Conservation (phyloP, 768 basidiomycete species). For the Suillus americanus region DNA sequence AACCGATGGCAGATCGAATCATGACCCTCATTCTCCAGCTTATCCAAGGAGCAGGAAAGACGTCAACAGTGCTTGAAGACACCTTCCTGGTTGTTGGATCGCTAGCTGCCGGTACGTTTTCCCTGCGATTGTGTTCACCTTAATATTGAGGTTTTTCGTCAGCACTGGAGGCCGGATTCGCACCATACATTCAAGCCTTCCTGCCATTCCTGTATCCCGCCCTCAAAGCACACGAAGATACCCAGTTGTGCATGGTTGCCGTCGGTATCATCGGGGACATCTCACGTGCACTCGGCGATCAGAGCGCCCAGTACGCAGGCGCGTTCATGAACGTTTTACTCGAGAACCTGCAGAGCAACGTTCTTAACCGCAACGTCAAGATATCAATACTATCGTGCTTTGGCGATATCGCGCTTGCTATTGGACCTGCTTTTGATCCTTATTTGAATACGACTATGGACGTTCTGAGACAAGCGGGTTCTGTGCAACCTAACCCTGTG, state of each 20-base stretch:
- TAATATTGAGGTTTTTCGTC: conserved; percentile 12
- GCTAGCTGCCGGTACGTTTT: conserved; percentile 64
- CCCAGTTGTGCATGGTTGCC: conserved; percentile 92
- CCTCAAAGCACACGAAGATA: conserved; percentile 90
- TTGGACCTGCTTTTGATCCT: conserved; percentile 83
- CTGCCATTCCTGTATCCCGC: conserved; percentile 85
- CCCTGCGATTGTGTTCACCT: neutral
- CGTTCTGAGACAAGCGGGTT: conserved; percentile 88
- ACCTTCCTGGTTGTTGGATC: conserved; percentile 94
- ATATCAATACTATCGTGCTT: conserved; percentile 95
- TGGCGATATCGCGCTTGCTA: conserved; percentile 93
- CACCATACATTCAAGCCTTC: conserved; percentile 83
- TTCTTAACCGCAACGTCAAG: conserved; percentile 92
- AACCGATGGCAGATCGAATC: conserved; percentile 88
- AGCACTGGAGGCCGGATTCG: conserved; percentile 79
- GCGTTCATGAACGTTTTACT: conserved; percentile 91
- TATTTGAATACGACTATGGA: conserved; percentile 89
- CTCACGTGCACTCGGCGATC: conserved; percentile 89
- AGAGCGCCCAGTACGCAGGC: conserved; percentile 77
- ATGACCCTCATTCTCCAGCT: conserved; percentile 90
- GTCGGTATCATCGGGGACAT: conserved; percentile 96
- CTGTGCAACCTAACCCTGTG: conserved; percentile 85
- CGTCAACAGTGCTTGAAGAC: conserved; percentile 93
- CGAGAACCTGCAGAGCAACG: conserved; percentile 87
- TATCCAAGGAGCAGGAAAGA: conserved; percentile 85